Base-by-base conservation (phyloP, 140 eudicot genomes). In the Flaveria floridana region DNA sequence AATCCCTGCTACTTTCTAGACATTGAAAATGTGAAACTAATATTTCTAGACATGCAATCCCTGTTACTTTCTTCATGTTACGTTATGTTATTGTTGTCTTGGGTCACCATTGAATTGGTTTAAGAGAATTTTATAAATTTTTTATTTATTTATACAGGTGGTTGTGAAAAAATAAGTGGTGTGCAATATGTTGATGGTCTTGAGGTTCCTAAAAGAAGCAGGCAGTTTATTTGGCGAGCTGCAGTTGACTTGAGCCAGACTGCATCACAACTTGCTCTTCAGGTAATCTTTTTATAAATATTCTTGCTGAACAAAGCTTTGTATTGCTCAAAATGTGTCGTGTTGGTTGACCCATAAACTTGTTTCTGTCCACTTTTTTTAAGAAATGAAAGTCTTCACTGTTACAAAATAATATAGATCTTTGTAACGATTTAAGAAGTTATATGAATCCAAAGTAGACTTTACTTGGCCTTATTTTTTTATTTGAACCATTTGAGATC, bases 201-300 rank as follows among this genome's bases (percentile, higher is more conserved):
- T 72, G 92, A 85, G 75, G 78, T 87, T 73, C 89, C 96, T 30
- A 87, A 85, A 84, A 87, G 88, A 85, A 95, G 92, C 93, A 76
- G 89, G 41, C 96, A 85, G 78, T 82, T 88, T 62, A 58, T 89
- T 12, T 95, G 99, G 99, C 85, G 97, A 78, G 93, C 97, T 65
- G 96, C 96, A 25, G 95, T 91, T 59, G 97, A 91, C 72, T 79
- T 89, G 97, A 73, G 95, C 74, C 87, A 84, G 75, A 95, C 88
- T 65, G 79, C 76, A 15, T 85, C 99, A 56, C 95, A 87, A 81
- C 92, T 95, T 80, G 97, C 96, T 19, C 86, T 91, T 68, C 99
- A 95, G 99, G 99, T 94, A 57, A 71, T 50, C 23, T 1, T 3
- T n/a, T 50, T 15, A 58, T 13, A 63, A 34, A 14, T 50, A 41